Evolutionary conservation across 2,329 filamentous ascomycete genomes (phyloP).

Genomic region (Myriosclerotinia curreyana): DNA sequence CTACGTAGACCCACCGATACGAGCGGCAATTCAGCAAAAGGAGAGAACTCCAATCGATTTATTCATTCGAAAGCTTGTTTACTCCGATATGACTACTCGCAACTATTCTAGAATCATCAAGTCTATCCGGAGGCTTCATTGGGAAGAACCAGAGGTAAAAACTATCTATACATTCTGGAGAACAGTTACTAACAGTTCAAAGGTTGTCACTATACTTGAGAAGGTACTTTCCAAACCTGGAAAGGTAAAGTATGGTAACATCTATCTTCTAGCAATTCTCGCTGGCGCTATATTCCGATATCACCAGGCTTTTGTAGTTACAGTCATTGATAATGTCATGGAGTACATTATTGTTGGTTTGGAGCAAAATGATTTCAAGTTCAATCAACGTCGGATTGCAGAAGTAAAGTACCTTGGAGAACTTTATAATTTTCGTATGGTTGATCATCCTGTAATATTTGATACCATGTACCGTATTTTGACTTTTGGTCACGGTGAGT

Average conservation of each 20-base stretch:
- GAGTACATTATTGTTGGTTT: constrained; percentile 85
- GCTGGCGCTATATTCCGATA: constrained; percentile 86
- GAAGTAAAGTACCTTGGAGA: constrained; percentile 96
- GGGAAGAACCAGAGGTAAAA: constrained; percentile 82
- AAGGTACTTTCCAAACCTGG: constrained; percentile 95
- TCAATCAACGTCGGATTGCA: constrained; percentile 89
- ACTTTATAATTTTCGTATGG: constrained; percentile 95
- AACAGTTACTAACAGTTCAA: constrained; percentile 19
- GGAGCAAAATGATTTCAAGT: constrained; percentile 96
- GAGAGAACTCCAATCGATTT: constrained; percentile 90
- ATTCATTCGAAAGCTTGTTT: constrained; percentile 89
- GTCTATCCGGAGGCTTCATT: constrained; percentile 91
- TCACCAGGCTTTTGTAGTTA: constrained; percentile 85
- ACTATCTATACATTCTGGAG: background rate
- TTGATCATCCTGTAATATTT: constrained; percentile 93
- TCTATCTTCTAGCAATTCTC: constrained; percentile 87
- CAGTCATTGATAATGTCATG: constrained; percentile 86
- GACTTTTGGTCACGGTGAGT: constrained; percentile 74
- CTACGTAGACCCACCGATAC: constrained; percentile 92
- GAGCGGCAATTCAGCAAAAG: constrained; percentile 93
- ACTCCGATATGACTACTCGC: constrained; percentile 88
- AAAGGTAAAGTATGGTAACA: constrained; percentile 96
- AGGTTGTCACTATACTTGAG: constrained; percentile 47
- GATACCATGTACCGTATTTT: constrained; percentile 93
- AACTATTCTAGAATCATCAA: constrained; percentile 93